These are phyloP conservation scores for Wakefieldia striispora DNA, from an alignment of 768 basidiomycete species.

Conservation along the genomic window DNA sequence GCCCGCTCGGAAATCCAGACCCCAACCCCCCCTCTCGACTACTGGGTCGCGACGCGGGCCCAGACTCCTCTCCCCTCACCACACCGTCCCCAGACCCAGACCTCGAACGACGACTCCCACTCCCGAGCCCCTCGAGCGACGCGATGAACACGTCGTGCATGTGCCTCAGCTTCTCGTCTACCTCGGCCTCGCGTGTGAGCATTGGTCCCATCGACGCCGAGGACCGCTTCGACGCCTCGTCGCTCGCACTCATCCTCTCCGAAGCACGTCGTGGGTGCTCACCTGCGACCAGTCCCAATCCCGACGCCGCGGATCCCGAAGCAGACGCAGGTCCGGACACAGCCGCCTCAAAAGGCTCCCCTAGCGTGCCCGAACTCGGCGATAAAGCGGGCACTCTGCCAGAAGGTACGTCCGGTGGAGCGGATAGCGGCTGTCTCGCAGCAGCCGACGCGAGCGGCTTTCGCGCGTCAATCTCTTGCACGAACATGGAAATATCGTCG, in stretches of 20 bases:
- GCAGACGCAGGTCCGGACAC: constrained; percentile 4
- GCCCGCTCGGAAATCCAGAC: constrained; percentile 11
- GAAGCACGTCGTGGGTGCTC: constrained; percentile 18
- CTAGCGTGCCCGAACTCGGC: constrained; percentile 7
- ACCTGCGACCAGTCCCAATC: constrained; percentile 18
- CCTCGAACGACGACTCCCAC: constrained; percentile 20
- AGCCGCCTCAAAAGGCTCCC: not conserved
- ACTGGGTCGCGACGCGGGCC: constrained; percentile 6
- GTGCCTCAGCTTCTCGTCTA: constrained; percentile 58
- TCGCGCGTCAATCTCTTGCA: constrained; percentile 71
- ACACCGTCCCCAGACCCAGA: constrained; percentile 13
- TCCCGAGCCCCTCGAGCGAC: constrained; percentile 59
- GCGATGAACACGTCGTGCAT: constrained; percentile 70
- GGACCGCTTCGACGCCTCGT: constrained; percentile 21
- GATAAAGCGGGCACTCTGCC: not conserved
- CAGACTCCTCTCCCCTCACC: constrained; percentile 4
- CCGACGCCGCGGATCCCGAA: constrained; percentile 4
- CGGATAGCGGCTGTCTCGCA: constrained; percentile 13
- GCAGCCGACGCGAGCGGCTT: constrained; percentile 49
- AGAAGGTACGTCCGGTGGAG: not conserved
- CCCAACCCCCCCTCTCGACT: constrained; percentile 13
- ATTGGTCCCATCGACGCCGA: constrained; percentile 44
- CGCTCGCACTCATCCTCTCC: constrained; percentile 18
- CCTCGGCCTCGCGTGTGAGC: constrained; percentile 63
- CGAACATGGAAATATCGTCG: constrained; percentile 75